A percentile compares a stretch with the other conserved stretches of the same genome.
Conservation (phyloP, 75 land plant species). For the Azolla pinnata region DNA sequence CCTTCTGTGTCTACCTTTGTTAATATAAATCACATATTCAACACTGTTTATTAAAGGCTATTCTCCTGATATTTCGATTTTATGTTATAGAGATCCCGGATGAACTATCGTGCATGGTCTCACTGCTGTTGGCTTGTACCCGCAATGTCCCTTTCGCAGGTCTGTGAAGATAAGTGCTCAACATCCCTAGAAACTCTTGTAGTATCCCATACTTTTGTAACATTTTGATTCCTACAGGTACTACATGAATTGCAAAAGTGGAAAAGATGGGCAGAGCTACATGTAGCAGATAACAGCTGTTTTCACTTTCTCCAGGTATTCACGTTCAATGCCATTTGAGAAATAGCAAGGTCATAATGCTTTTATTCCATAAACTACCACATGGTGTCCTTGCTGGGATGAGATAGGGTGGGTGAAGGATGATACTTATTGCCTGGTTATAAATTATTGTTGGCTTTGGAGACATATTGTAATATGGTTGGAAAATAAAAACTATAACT, state of each 20-base stretch:
- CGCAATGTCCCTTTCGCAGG: conserved; percentile 52
- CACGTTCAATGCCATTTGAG: too few species aligned
- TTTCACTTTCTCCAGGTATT: conserved; percentile 70
- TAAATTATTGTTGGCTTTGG: too few species aligned
- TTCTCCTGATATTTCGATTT: conserved; percentile 4
- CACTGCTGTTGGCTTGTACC: conserved; percentile 65
- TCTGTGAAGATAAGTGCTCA: conserved; percentile 3
- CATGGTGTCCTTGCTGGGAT: too few species aligned
- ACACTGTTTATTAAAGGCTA: not conserved
- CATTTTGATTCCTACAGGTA: conserved; percentile 27
- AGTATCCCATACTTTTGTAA: not conserved
- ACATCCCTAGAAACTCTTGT: not conserved
- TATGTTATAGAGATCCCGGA: conserved; percentile 53
- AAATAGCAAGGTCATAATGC: too few species aligned
- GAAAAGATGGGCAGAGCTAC: conserved; percentile 50
- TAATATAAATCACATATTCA: not conserved
- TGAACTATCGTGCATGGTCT: conserved; percentile 91
- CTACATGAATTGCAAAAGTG: conserved; percentile 36
- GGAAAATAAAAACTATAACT: too few species aligned
- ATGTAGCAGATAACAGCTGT: conserved; percentile 67
- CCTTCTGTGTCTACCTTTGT: not conserved
- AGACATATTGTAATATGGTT: too few species aligned
- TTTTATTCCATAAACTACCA: too few species aligned
- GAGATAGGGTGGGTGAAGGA: too few species aligned
- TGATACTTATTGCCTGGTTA: too few species aligned